phyloP scores from a whole-genome alignment of 73 alveolate genomes.

The Paramecium tetraurelia region DNA sequence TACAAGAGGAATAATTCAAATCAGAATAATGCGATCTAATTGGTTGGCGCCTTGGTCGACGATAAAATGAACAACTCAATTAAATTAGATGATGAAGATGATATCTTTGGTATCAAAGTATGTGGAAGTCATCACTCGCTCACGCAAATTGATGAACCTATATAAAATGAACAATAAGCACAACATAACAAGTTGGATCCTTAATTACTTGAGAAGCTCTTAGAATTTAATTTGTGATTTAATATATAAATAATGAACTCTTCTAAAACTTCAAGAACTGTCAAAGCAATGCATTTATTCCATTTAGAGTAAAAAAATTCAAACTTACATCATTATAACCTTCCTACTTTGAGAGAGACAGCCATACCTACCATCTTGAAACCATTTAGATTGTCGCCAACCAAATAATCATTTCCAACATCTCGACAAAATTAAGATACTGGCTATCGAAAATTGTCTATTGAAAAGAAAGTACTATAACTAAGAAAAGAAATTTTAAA shows the following conservation, averaged over 20 bases:
- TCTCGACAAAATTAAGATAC: background rate
- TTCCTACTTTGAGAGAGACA: background rate
- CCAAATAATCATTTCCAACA: background rate
- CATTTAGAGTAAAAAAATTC: background rate
- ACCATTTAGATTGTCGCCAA: background rate
- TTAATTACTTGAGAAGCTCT: background rate
- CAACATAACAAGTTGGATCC: background rate
- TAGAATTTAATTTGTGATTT: background rate
- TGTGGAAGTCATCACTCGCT: conserved; percentile 30
- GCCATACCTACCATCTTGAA: background rate
- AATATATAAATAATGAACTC: background rate
- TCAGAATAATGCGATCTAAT: background rate
- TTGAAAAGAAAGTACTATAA: background rate
- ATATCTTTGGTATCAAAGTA: background rate
- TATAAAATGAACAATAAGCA: background rate
- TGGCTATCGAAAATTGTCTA: background rate
- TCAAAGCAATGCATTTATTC: conserved; percentile 43
- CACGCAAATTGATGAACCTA: background rate
- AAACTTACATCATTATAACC: background rate
- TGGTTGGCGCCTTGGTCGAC: background rate
- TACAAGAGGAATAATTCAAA: background rate
- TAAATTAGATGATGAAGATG: background rate
- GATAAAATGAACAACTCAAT: background rate
- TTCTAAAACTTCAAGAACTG: background rate
- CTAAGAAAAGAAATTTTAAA: background rate